These are phyloP conservation scores for Waltiozyma sp. DNA, from an alignment of 1,139 yeast species.

Conservation along the genomic window DNA sequence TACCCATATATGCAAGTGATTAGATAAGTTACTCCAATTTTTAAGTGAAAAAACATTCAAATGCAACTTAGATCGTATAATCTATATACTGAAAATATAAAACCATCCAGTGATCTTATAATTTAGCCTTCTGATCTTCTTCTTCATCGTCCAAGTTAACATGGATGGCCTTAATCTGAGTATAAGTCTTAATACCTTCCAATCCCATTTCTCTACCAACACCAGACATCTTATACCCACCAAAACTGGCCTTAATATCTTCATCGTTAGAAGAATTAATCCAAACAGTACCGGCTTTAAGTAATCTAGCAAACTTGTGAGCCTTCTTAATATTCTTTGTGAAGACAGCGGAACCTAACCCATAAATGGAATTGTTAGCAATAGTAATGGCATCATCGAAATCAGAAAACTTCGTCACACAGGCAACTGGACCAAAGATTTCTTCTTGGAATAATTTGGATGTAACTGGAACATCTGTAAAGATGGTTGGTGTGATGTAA, in stretches of 20 bases:
- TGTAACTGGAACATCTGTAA: constrained; percentile 44
- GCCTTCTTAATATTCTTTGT: constrained; percentile 48
- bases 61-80: too few relatives aligned
- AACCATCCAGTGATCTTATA: not conserved
- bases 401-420: constrained; percentile 45
- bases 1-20: too few relatives aligned
- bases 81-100: not conserved
- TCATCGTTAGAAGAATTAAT: constrained; percentile 56
- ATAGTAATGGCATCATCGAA: constrained; percentile 53
- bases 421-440: constrained; percentile 58
- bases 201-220: constrained; percentile 64
- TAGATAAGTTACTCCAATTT: too few relatives aligned
- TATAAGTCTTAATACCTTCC: constrained; percentile 57
- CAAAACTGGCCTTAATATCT: constrained; percentile 60
- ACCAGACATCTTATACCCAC: constrained; percentile 63
- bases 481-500: constrained; percentile 58
- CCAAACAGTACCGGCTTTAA: constrained; percentile 62
- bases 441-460: constrained; percentile 57
- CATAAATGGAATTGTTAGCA: constrained; percentile 57
- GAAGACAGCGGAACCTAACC: constrained; percentile 68
- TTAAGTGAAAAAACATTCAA: too few relatives aligned
- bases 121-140: constrained; percentile 6
- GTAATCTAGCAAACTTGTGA: constrained; percentile 48
- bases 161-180: constrained; percentile 42
- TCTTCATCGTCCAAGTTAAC: constrained; percentile 13